phyloP scores from a whole-genome alignment of 1,284 basidiomycete genomes.

The Termitomyces sp. region DNA sequence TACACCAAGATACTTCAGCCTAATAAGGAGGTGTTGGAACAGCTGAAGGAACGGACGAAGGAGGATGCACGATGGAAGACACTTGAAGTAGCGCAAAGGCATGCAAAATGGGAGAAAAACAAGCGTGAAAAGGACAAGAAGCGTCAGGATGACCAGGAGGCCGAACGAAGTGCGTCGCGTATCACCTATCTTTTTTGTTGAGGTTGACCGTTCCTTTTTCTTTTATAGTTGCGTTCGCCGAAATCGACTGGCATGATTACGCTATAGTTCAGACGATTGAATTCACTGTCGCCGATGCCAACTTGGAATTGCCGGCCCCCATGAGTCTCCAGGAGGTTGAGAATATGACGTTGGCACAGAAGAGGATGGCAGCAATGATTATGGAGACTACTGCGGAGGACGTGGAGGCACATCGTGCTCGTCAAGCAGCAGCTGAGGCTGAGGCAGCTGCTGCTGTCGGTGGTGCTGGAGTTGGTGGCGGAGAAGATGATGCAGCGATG shows the following conservation, averaged over 20 bases:
- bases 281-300: constrained; percentile 89
- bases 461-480: constrained; percentile 42
- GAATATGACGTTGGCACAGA: constrained; percentile 95
- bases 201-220: constrained; percentile 7
- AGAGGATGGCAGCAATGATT: constrained; percentile 97
- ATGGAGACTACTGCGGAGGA: constrained; percentile 91
- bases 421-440: constrained; percentile 75
- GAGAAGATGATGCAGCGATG: constrained; percentile 62
- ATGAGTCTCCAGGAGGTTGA: constrained; percentile 94
- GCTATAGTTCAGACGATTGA: constrained; percentile 98
- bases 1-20: constrained; percentile 92
- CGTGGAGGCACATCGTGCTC: constrained; percentile 73
- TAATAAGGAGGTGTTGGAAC: constrained; percentile 66
- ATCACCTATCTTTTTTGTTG: constrained; percentile 31
- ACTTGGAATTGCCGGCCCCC: constrained; percentile 89
- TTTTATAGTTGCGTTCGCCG: constrained; percentile 77
- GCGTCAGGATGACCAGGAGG: constrained; percentile 85
- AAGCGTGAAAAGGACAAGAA: constrained; percentile 84
- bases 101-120: constrained; percentile 87
- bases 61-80: constrained; percentile 68
- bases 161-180: constrained; percentile 64
- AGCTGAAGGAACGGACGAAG: constrained; percentile 60
- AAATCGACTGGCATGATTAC: constrained; percentile 99
- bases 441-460: constrained; percentile 70
- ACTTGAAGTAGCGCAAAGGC: constrained; percentile 70